Base-by-base conservation (phyloP, 148 eudicot species). In the Linanthus parryae region DNA sequence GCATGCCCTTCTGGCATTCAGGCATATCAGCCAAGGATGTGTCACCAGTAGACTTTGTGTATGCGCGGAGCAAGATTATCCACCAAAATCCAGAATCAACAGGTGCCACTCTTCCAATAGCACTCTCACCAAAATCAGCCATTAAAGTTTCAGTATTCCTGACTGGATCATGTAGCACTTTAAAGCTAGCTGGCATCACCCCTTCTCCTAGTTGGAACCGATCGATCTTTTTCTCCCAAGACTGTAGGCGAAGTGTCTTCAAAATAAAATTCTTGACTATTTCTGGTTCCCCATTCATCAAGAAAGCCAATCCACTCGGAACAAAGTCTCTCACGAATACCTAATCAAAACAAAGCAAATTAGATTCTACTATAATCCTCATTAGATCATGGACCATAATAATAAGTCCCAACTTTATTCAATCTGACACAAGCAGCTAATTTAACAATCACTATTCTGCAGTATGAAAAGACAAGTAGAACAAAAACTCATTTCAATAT, bases 81-180 rank as follows among this genome's bases (percentile, higher is more conserved):
- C 98, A 92, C 98, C 98, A 92, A 55, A 92, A 92, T 15, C 99
- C 99, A 20, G 96, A 88, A 61, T 92, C 99, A 50, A 92, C 73
- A 22, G 99, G 99, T 27, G 99, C 99, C 52, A 92, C 99, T 74
- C 96, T 79, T 59, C 96, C 96, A 18, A 88, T 88, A 30, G 96
- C 96, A 69, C 81, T 88, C 58, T 92, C 99, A 26, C 99, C 99
- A 74, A 92, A 92, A 75, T 92, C 99, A 21, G 99, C 94, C 11
- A 81, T 75, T 52, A 92, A 37, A n/a, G 89, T 88, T 64, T 92
- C 99, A 8, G 74, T 72, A 57, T 88, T 92, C 44, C 80, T 75
- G 46, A 73, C 60, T 10, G 94, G 94, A 62, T 92, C 90, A 47
- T 84, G 94, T 31, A 64, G 70, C 35, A 92, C 99, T 74, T 92